Base-by-base conservation (phyloP, 164 flowering plant species). In the Tetracentron sinense region DNA sequence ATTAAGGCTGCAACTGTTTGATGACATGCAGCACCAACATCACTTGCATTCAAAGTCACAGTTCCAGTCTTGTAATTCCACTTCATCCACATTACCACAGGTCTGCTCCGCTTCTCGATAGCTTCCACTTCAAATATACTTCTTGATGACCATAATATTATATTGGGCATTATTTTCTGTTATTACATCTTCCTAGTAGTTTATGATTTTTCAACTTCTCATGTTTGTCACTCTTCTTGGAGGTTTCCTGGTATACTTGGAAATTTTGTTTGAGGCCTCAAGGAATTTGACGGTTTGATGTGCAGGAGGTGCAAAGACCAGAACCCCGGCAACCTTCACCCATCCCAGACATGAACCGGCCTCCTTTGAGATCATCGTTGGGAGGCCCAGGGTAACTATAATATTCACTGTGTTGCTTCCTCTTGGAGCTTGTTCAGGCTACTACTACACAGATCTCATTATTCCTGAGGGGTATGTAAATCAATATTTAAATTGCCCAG, bases 21-120 rank as follows among this genome's bases (percentile, higher is more conserved):
- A 83, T 77, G 74, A 79, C 20, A 83, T 85, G 86, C 98, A 84
- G 71, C 77, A 66, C 10, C 89, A 71, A 64, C 98, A 91, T 69
- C 96, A 88, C 4, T 10, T 63, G 68, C 85, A 76, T 72, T 61
- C 73, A 15, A 87, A 78, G 77, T 61, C 64, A 25, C 85, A 81
- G 65, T 60, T 81, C 26, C 83, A 69, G 26, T 66, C 78, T 5
- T 82, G 77, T 46, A 76, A 25, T 65, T 78, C 81, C 31, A 56
- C 68, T 7, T 69, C 82, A 28, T 68, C 79, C 61, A 68, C 79
- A 26, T 53, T 48, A 46, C 31, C 77, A 49, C 83, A 85, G 97
- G 96, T 92, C 30, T 55, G 58, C 27, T 16, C 14, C 2, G 29
- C 27, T 57, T 26, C 10, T 4, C n/a, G 16, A 28, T 28, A 25